Evolutionary conservation across 179 eudicot species (phyloP), one percentile per base, ranked within the genome.

Genomic region (Gypsophila paniculata): DNA sequence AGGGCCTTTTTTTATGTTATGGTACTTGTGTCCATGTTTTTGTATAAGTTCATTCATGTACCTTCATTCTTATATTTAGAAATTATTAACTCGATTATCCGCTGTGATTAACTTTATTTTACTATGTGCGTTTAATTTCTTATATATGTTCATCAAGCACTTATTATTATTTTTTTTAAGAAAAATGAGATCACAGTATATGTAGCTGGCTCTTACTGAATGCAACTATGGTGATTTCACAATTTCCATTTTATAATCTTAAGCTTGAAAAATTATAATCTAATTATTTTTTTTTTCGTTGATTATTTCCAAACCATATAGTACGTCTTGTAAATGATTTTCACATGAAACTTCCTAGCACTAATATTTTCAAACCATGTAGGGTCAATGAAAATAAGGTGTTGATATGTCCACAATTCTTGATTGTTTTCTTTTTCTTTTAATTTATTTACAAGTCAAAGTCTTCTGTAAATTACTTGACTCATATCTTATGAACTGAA

Each of bases 271-370:
- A 9, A 61, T 2, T 15, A 11, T 9, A 46, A 62, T 5, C 21
- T 42, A 61, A 61, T 34, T 62, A 36, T 62, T 62, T 29, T 6
- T 6, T 42, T 42, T 6, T 42, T 42, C 11, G 36, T 19, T 8
- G 68, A 34, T 34, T 32, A 61, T 25, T 61, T 32, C 1, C 21
- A 15, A 61, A 21, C 14, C 15, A 8, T 34, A 8, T n/a, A n/a
- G n/a, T n/a, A 61, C 14, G 48, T n/a, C 48, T 0, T 34, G 23
- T n/a, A 61, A 17, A 34, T 62, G 42, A 72, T 17, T 21, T 72
- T 9, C 51, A 38, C 34, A 72, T 22, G 69, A 61, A 72, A 25
- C 49, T 72, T 72, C 75, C 59, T 48, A 29, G 34, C 55, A 21
- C 15, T 57, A 38, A 34, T 61, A 15, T 61, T 46, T 29, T 48